Evolutionary conservation across 768 basidiomycete species (phyloP).

Genomic region (Mycena alexandri): DNA sequence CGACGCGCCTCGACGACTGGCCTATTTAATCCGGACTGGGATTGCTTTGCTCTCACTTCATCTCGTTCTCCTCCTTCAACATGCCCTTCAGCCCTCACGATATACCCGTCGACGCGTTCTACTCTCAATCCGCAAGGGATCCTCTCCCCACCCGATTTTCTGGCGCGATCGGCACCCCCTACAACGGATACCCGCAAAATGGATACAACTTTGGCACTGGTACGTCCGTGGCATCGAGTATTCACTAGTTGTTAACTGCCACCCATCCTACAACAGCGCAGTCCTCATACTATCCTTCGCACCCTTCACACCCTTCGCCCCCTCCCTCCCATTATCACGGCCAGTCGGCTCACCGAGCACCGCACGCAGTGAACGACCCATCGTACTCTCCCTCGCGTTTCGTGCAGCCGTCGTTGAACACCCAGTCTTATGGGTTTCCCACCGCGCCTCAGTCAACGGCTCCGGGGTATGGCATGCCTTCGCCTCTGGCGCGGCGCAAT

Average conservation of each 20-base stretch:
- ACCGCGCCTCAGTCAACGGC: slow-evolving; percentile 23
- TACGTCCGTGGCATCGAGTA: slow-evolving; percentile 3
- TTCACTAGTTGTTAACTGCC: slow-evolving; percentile 7
- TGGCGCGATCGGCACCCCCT: slow-evolving; percentile 27
- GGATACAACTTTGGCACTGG: slow-evolving; percentile 27
- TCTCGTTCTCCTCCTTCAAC: background rate
- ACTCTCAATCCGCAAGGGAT: slow-evolving; percentile 2
- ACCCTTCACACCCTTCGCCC: slow-evolving; percentile 11
- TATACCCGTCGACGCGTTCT: slow-evolving; percentile 19
- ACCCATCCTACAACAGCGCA: slow-evolving; percentile 26
- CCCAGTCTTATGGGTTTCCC: slow-evolving; percentile 28
- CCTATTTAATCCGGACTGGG: slow-evolving; percentile 20
- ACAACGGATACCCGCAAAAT: slow-evolving; percentile 17
- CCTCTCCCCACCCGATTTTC: slow-evolving; percentile 23
- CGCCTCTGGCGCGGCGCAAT: slow-evolving; percentile 32
- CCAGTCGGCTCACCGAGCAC: slow-evolving; percentile 15
- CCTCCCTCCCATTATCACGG: background rate
- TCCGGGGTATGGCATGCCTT: background rate
- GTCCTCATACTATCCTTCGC: slow-evolving; percentile 14
- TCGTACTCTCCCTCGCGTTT: slow-evolving; percentile 32
- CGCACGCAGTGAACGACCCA: slow-evolving; percentile 23
- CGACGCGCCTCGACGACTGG: background rate
- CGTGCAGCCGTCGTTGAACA: slow-evolving; percentile 32
- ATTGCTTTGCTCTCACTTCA: background rate
- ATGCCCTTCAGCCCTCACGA: slow-evolving; percentile 22